Percentiles rank a stretch among this genome's conserved stretches.
Conservation (phyloP, 2,329 filamentous ascomycete genomes). For the Xylaria sp. region DNA sequence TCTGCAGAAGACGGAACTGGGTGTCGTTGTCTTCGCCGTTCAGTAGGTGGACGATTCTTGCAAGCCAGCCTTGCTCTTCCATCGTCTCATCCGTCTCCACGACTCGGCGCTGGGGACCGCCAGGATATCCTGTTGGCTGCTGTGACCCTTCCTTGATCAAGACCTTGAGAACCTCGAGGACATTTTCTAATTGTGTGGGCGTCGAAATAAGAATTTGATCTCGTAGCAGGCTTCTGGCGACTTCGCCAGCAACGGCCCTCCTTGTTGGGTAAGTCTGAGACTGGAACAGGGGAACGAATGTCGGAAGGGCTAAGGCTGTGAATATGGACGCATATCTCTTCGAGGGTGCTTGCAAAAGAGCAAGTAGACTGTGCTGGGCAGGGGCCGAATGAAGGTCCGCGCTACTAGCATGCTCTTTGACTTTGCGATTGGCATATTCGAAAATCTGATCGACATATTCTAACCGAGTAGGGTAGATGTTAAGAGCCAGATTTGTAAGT, state of each 20-base stretch:
- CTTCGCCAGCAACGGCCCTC: constrained; percentile 82
- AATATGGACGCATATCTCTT: constrained; percentile 90
- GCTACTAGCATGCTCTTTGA: constrained; percentile 83
- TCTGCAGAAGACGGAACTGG: constrained; percentile 89
- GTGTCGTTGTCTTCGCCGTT: constrained; percentile 81
- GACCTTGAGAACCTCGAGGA: constrained; percentile 82
- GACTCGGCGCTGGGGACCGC: constrained; percentile 67
- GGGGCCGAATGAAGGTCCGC: constrained; percentile 87
- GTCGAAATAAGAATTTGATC: constrained; percentile 77
- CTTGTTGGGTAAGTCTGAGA: constrained; percentile 90
- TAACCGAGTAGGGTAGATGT: constrained; percentile 86
- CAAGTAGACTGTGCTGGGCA: constrained; percentile 83
- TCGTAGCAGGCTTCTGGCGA: constrained; percentile 74
- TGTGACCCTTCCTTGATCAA: constrained; percentile 91
- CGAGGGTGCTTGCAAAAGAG: constrained; percentile 83
- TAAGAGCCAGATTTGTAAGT: constrained; percentile 84
- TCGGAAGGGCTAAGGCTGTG: constrained; percentile 88
- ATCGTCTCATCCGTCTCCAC: constrained; percentile 93
- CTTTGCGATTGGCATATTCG: constrained; percentile 80
- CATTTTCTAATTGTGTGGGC: constrained; percentile 74
- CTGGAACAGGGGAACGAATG: constrained; percentile 83
- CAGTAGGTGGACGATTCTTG: constrained; percentile 84
- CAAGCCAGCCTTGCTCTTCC: constrained; percentile 96
- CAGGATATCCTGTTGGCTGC: constrained; percentile 75
- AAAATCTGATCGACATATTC: constrained; percentile 96